Percentiles rank a stretch among this genome's conserved stretches.
Evolutionary conservation across 176 grass and related monocot genomes (phyloP).

Genomic region (Cymbopogon citratus): DNA sequence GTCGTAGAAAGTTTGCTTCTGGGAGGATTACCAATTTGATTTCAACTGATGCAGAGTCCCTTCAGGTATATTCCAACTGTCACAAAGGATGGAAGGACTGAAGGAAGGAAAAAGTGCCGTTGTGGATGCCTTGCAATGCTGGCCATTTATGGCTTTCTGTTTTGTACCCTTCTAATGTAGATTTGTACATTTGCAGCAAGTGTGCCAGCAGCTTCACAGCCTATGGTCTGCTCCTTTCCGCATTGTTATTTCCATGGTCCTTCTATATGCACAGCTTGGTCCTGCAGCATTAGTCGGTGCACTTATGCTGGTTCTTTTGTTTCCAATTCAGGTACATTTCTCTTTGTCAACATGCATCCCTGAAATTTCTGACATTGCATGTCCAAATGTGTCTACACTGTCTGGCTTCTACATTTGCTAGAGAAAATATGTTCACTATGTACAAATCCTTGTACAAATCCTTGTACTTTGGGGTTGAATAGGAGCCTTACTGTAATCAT

Average conservation of each 20-base stretch:
- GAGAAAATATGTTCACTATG: conserved; percentile 18
- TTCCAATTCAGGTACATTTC: conserved; percentile 81
- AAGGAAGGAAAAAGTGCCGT: conserved; percentile 3
- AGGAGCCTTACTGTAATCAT: conserved; percentile 11
- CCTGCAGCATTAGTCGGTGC: conserved; percentile 78
- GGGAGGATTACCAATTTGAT: conserved; percentile 99
- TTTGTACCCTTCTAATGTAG: conserved; percentile 19
- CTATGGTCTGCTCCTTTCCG: conserved; percentile 99
- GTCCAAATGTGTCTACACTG: conserved; percentile 1
- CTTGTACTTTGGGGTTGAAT: not conserved
- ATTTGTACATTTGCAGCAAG: conserved; percentile 66
- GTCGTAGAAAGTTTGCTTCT: conserved; percentile 81
- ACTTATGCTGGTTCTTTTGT: conserved; percentile 78
- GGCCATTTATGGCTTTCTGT: not conserved
- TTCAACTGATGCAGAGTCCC: conserved; percentile 90
- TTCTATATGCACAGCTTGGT: conserved; percentile 78
- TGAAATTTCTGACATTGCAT: conserved; percentile 1
- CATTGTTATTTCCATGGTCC: conserved; percentile 72
- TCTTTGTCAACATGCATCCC: conserved; percentile 6
- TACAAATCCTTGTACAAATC: not conserved
- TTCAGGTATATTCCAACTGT: conserved; percentile 57
- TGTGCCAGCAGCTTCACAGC: conserved; percentile 94
- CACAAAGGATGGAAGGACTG: conserved; percentile 3
- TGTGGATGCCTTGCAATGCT: not conserved
- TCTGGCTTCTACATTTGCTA: conserved; percentile 18